Base-by-base conservation (phyloP, 768 basidiomycete genomes). In the Pleurotus citrinopileatus region DNA sequence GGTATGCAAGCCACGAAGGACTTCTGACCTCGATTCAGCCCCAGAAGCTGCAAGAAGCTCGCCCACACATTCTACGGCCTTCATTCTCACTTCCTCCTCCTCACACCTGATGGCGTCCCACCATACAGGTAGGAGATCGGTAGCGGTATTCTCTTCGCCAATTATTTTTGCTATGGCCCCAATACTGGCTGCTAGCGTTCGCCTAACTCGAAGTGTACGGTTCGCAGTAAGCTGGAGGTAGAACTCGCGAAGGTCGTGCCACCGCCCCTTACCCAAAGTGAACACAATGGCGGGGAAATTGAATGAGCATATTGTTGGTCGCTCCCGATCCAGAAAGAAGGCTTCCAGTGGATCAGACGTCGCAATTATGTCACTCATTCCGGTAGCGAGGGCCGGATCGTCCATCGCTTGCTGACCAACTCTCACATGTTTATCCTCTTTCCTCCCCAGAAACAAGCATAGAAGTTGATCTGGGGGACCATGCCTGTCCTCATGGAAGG, bases 201-300 rank as follows among this genome's bases (percentile, higher is more conserved):
- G 81, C 20, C 85, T 81, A 20, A 96, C 86, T 56, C 87, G 86
- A 36, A 74, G 65, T 6, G 78, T 76, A 15, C 72, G 73, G 62
- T 84, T 80, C n/a, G 75, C 69, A 23, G 88, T 77, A 15, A 98
- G 76, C 7, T 77, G 70, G 17, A 79, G 67, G 70, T 95, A 95
- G 40, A 82, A 70, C 3, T 78, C 77, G 17, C 87, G 81, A 20
- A 98, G 69, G 54, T 87, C 81, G 55, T 57, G 60, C 96, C 96
- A 98, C 42, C 90, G 80, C 1, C 70, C 68, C 10, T 72, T 71
- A 3, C 96, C 96, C 23, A 97, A 74, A 0, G 94, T 89, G 4
- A 94, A 76, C 3, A 86, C 83, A 6, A 98, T 90, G 4, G 94
- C 95, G 20, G 96, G 96, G 63, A 90, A 89, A 70, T 97, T 93